These are phyloP conservation scores for Zygotorulaspora sp. DNA, from an alignment of 805 yeast species.

Conservation along the genomic window DNA sequence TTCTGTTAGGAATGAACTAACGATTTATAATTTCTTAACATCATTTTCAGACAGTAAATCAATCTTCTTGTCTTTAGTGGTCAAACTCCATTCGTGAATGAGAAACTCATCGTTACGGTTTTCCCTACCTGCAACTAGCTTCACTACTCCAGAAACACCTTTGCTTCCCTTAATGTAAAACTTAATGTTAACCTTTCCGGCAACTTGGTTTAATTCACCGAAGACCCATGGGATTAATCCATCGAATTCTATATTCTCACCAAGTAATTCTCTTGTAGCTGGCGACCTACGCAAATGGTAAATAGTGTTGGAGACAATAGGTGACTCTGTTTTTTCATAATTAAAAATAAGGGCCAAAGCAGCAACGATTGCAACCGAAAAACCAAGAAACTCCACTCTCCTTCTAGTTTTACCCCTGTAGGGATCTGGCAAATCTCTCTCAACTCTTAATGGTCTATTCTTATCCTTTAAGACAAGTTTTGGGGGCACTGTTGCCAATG, in stretches of 20 bases:
- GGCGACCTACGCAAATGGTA: conserved; percentile 78
- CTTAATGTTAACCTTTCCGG: conserved; percentile 70
- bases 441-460: conserved; percentile 53
- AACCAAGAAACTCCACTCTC: conserved; percentile 50
- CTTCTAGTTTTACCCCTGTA: conserved; percentile 49
- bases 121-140: conserved; percentile 67
- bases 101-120: conserved; percentile 52
- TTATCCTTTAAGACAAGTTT: conserved; percentile 19
- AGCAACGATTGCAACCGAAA: conserved; percentile 49
- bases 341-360: conserved; percentile 71
- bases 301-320: conserved; percentile 80
- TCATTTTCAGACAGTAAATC: conserved; percentile 49
- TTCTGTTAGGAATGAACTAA: background rate
- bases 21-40: conserved; percentile 20
- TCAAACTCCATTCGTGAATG: conserved; percentile 60
- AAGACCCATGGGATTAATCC: conserved; percentile 77
- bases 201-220: conserved; percentile 79
- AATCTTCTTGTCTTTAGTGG: conserved; percentile 43
- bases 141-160: conserved; percentile 48
- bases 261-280: conserved; percentile 57
- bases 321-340: conserved; percentile 88
- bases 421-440: conserved; percentile 81
- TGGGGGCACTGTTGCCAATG: conserved; percentile 12
- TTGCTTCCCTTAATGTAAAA: conserved; percentile 69
- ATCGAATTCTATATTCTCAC: conserved; percentile 69